Base-by-base conservation (phyloP, 768 basidiomycete genomes). In the Termitomyces sp. region DNA sequence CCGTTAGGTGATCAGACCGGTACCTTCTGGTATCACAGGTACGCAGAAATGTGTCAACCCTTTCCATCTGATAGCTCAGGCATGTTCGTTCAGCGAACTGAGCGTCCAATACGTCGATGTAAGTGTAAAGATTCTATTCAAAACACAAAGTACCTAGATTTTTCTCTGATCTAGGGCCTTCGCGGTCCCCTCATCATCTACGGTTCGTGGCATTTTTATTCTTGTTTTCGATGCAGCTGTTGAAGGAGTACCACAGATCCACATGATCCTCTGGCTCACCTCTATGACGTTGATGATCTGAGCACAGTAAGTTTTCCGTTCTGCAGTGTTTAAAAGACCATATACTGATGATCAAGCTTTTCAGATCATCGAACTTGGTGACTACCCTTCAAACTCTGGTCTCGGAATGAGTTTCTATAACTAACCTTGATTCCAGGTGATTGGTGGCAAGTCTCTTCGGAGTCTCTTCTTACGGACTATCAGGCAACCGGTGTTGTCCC, bases 11-110 rank as follows among this genome's bases (percentile, higher is more conserved):
- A 65, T 9, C 77, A 78, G 56, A 63, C 71, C 9, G 76, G 76
- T 12, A 78, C 76, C 0, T 79, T 66, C 57, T 79, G 77, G 78
- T 68, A 69, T 56, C 68, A 70, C 60, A 66, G 63, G 60, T 61
- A 52, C 39, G 46, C 25, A 6, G 7, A 15, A 15, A n/a, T 32
- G 3, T 25, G 25, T 35, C 18, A 53, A 27, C 29, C 6, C 12
- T 22, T 13, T 43, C 18, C 12, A 20, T 54, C 11, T 36, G 23
- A 27, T 9, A 31, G 10, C 35, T 29, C 13, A 36, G 41, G 22
- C 25, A 33, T 20, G 31, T 39, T 20, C 13, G 4, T 33, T 36
- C 41, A 66, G 63, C 50, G 63, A 65, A 48, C 31, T 67, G 53
- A 64, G 66, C 44, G 61, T 67, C 33, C 67, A 67, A 59, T 67